Evolutionary conservation across 192 early-diverging fungal genomes (phyloP), one percentile per base, ranked within the genome.

Genomic region (Cetraspora pellucida): DNA sequence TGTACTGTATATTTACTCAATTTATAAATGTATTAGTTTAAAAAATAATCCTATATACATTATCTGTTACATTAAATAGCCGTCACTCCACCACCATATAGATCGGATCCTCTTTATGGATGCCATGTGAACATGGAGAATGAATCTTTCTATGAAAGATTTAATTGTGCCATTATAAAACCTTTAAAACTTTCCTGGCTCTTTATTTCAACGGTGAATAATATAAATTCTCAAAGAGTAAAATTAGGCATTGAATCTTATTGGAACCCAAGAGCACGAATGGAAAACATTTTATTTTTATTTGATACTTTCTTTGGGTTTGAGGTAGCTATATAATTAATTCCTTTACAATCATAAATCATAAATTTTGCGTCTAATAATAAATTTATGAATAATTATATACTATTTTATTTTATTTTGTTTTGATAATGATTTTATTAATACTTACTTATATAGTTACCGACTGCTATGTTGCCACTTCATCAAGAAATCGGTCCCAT

Each of bases 401-500:
- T n/a, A n/a, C n/a, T n/a, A n/a, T n/a, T n/a, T n/a, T n/a, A n/a
- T n/a, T n/a, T n/a, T n/a, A n/a, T n/a, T n/a, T n/a, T n/a, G n/a
- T n/a, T n/a, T n/a, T n/a, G n/a, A n/a, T n/a, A n/a, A n/a, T n/a
- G n/a, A n/a, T n/a, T n/a, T n/a, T n/a, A n/a, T n/a, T n/a, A n/a
- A n/a, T n/a, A n/a, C n/a, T n/a, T n/a, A n/a, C n/a, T n/a, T n/a
- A n/a, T n/a, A n/a, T 37, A 63, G 11, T 31, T 17, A 69, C n/a
- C n/a, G n/a, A n/a, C n/a, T n/a, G n/a, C n/a, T n/a, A n/a, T n/a
- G n/a, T n/a, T n/a, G n/a, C n/a, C n/a, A n/a, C n/a, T n/a, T 45
- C 19, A 21, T 46, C 10, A 72, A 50, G 69, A 72, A 57, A 59
- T 84, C 60, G 83, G 83, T 0, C 83, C 83, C 1, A 77, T 84